These are phyloP conservation scores for Fusarium bactridioides DNA, from an alignment of 2,329 filamentous ascomycete species.

Conservation along the genomic window DNA sequence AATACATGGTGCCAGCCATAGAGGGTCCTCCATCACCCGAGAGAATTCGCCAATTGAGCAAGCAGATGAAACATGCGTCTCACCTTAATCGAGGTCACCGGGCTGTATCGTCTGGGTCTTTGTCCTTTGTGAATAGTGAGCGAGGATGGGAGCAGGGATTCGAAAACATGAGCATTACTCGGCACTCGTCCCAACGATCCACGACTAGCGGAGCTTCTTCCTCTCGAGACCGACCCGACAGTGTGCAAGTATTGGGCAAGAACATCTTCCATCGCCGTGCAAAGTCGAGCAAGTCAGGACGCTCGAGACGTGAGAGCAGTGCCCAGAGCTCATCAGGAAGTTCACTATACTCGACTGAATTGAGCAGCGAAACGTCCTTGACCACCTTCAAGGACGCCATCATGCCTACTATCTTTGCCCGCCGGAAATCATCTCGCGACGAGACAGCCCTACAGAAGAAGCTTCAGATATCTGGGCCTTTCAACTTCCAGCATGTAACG, in stretches of 20 bases:
- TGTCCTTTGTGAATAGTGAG: constrained; percentile 57
- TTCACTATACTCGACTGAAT: constrained; percentile 59
- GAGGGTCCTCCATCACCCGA: constrained; percentile 69
- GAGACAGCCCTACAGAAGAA: constrained; percentile 48
- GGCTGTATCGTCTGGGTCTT: constrained; percentile 62
- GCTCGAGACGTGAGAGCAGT: constrained; percentile 56
- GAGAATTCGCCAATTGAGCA: constrained; percentile 64
- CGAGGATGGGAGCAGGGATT: constrained; percentile 59
- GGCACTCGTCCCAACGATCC: constrained; percentile 65
- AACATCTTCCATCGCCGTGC: constrained; percentile 65
- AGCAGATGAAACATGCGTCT: constrained; percentile 65
- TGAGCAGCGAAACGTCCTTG: constrained; percentile 46
- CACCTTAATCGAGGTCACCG: constrained; percentile 48
- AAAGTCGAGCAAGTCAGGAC: constrained; percentile 53
- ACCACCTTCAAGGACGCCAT: constrained; percentile 53
- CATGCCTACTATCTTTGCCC: constrained; percentile 60
- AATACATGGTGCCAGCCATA: constrained; percentile 64
- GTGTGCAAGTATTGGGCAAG: constrained; percentile 66
- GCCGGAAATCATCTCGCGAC: constrained; percentile 54
- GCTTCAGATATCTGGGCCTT: constrained; percentile 67
- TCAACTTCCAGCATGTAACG: constrained; percentile 72
- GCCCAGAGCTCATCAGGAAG: constrained; percentile 56
- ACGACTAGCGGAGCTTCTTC: constrained; percentile 61
- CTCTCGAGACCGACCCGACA: constrained; percentile 64
- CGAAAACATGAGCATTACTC: constrained; percentile 59